Conservation (phyloP, 805 yeast genomes). For the Kuraishia borneana region DNA sequence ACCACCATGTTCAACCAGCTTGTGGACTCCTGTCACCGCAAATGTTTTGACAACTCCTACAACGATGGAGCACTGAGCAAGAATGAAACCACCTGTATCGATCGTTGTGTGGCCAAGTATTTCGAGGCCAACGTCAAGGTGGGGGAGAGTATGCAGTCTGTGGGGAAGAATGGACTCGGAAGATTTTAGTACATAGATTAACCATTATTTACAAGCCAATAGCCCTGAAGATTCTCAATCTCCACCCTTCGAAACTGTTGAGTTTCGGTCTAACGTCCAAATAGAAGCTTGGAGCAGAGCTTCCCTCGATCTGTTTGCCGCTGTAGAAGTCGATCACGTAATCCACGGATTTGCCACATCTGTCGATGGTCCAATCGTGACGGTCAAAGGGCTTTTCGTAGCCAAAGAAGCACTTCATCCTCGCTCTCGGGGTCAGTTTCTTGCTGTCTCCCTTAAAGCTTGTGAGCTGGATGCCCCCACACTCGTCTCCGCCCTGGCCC, state of each 20-base stretch:
- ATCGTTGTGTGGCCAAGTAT: constrained; percentile 92
- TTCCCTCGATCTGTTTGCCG: constrained; percentile 35
- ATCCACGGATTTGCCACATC: constrained; percentile 77
- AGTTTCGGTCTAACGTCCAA: constrained; percentile 90
- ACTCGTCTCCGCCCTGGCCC: constrained; percentile 40
- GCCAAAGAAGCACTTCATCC: constrained; percentile 54
- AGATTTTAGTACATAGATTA: background rate
- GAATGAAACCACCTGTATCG: constrained; percentile 79
- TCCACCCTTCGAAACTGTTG: constrained; percentile 70
- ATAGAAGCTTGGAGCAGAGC: constrained; percentile 47
- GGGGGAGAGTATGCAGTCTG: constrained; percentile 52
- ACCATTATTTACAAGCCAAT: constrained; percentile 27
- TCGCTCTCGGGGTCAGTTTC: constrained; percentile 81
- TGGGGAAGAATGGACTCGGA: constrained; percentile 21
- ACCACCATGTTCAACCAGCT: constrained; percentile 93
- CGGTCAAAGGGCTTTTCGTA: constrained; percentile 82
- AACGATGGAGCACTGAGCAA: constrained; percentile 64
- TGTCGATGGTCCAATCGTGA: constrained; percentile 85
- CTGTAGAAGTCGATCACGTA: constrained; percentile 90
- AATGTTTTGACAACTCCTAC: constrained; percentile 66
- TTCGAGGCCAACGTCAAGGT: constrained; percentile 91
- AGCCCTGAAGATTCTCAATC: constrained; percentile 54
- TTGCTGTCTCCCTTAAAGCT: constrained; percentile 85
- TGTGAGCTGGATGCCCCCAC: constrained; percentile 81
- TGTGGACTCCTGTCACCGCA: constrained; percentile 79